phyloP scores from a whole-genome alignment of 768 basidiomycete species.

The Tremella fuciformis region DNA sequence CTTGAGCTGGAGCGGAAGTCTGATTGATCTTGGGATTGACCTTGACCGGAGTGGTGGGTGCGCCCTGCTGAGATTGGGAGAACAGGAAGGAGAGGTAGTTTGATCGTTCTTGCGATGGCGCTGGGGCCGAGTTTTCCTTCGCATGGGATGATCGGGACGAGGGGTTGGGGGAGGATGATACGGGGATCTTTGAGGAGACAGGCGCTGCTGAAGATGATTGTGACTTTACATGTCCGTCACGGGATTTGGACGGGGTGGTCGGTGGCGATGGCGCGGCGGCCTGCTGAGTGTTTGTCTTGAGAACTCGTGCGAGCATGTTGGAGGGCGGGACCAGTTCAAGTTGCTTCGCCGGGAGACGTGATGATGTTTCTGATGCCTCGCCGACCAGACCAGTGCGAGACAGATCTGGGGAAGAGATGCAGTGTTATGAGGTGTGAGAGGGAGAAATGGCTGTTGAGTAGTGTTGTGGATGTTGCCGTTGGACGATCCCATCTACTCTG shows the following conservation, averaged over 20 bases:
- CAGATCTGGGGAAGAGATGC: not conserved
- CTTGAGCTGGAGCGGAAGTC: constrained; percentile 13
- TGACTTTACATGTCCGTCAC: constrained; percentile 27
- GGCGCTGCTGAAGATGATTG: constrained; percentile 24
- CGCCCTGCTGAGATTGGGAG: constrained; percentile 29
- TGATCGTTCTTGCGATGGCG: constrained; percentile 24
- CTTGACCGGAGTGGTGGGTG: constrained; percentile 44
- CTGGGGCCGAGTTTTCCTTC: constrained; percentile 32
- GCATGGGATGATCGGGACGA: constrained; percentile 22
- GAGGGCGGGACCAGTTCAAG: not conserved
- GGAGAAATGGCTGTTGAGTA: not conserved
- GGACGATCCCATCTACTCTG: constrained; percentile 6
- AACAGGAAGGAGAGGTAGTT: constrained; percentile 46
- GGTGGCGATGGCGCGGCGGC: constrained; percentile 32
- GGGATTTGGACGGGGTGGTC: constrained; percentile 34
- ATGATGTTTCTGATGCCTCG: too few species aligned
- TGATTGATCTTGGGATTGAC: constrained; percentile 38
- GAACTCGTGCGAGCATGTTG: constrained; percentile 49
- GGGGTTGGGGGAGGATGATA: constrained; percentile 35
- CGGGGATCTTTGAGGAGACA: constrained; percentile 48
- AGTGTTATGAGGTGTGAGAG: not conserved
- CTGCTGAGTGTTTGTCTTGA: constrained; percentile 43
- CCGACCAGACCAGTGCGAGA: not conserved
- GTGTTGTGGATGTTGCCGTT: not conserved
- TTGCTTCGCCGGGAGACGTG: too few species aligned